A percentile compares a stretch with the other conserved stretches of the same genome.
phyloP scores from a whole-genome alignment of 1,139 yeast genomes.

The Pichia sp. region DNA sequence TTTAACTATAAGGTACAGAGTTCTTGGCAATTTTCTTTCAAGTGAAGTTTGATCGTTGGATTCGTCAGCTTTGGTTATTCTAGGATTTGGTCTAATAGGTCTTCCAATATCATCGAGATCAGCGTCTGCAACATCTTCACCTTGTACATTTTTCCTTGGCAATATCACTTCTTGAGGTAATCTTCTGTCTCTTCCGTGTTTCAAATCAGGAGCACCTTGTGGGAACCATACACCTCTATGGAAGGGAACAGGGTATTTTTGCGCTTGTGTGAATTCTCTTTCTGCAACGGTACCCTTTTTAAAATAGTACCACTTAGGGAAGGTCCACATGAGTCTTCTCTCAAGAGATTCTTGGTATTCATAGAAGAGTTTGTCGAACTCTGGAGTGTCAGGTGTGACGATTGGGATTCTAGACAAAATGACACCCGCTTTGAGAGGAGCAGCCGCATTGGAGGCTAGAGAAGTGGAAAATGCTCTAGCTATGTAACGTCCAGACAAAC shows the following conservation, averaged over 20 bases:
- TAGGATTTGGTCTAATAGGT: constrained; percentile 62
- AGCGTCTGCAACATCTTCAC: constrained; percentile 38
- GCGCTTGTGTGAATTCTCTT: constrained; percentile 69
- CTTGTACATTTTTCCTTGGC: constrained; percentile 55
- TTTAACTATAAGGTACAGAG: constrained; percentile 66
- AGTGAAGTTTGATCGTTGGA: constrained; percentile 54
- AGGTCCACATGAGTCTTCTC: constrained; percentile 93
- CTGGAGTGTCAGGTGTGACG: constrained; percentile 67
- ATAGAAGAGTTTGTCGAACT: constrained; percentile 70
- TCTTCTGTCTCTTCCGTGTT: constrained; percentile 83
- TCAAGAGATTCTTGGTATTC: constrained; percentile 81
- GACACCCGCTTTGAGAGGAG: constrained; percentile 35
- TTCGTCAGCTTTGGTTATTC: constrained; percentile 72
- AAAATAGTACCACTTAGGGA: constrained; percentile 89
- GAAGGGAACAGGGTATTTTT: constrained; percentile 64
- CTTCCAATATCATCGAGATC: constrained; percentile 52
- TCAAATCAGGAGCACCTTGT: constrained; percentile 77
- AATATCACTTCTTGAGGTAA: constrained; percentile 66
- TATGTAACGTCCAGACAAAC: not conserved
- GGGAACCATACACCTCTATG: constrained; percentile 74
- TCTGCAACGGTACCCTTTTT: constrained; percentile 87
- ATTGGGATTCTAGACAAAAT: constrained; percentile 78
- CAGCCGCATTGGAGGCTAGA: not conserved
- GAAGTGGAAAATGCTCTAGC: constrained; percentile 4
- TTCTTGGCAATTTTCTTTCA: constrained; percentile 72